These are phyloP conservation scores for Protea cynaroides DNA, from an alignment of 164 flowering plant species.

Conservation along the genomic window DNA sequence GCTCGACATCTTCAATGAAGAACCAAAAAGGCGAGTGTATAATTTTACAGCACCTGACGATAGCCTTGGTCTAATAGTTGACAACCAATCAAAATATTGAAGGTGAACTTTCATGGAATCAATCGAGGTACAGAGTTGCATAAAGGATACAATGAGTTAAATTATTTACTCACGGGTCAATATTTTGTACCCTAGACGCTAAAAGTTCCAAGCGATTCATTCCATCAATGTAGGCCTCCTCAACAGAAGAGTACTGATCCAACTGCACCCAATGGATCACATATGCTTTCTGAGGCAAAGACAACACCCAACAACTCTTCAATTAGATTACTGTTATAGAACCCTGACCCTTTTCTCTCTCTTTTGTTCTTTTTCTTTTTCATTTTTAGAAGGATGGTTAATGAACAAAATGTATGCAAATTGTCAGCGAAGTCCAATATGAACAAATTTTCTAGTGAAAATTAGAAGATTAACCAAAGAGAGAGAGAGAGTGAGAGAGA, in stretches of 20 bases:
- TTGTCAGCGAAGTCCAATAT: background rate
- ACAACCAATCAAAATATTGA: slow-evolving; percentile 7
- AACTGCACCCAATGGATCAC: slow-evolving; percentile 88
- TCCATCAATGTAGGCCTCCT: slow-evolving; percentile 74
- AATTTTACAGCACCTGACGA: slow-evolving; percentile 61
- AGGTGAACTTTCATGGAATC: background rate
- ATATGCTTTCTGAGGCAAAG: slow-evolving; percentile 62
- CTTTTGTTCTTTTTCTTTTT: too few relatives aligned
- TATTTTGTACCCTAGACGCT: slow-evolving; percentile 65
- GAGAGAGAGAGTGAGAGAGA: slow-evolving; percentile 1
- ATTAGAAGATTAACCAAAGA: too few relatives aligned
- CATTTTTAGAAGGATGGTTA: too few relatives aligned
- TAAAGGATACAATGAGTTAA: background rate
- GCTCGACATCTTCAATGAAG: slow-evolving; percentile 49
- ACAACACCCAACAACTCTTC: background rate
- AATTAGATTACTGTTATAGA: too few relatives aligned
- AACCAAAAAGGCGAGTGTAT: slow-evolving; percentile 56
- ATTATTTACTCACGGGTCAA: slow-evolving; percentile 50
- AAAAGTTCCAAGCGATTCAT: slow-evolving; percentile 48
- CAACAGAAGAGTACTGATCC: slow-evolving; percentile 56
- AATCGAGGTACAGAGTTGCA: too few relatives aligned
- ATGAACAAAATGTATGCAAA: too few relatives aligned
- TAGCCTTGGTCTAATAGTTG: slow-evolving; percentile 60
- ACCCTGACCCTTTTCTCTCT: too few relatives aligned
- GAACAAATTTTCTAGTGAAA: background rate